Evolutionary conservation across 2,329 filamentous ascomycete genomes (phyloP).

Genomic region (Beauveria bassiana): DNA sequence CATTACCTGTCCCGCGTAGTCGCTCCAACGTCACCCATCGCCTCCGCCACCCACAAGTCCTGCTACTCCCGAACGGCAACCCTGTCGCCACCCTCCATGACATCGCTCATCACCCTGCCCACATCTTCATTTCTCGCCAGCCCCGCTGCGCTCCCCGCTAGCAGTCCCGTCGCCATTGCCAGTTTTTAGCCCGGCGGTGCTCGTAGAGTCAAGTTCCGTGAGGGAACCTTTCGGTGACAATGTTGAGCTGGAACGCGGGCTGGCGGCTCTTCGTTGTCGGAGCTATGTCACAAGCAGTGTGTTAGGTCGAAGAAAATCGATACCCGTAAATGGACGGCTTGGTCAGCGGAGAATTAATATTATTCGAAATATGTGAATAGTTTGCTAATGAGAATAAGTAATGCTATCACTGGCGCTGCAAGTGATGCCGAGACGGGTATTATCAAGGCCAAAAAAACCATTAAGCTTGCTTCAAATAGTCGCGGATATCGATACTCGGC

Average conservation of each 20-base stretch:
- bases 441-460: not conserved
- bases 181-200: not conserved
- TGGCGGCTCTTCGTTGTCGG: conserved; percentile 3
- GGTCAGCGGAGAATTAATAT: not conserved
- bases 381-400: not conserved
- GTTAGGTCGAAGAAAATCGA: no score
- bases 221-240: not conserved
- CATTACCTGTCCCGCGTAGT: not conserved
- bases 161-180: not conserved
- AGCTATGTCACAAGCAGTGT: not conserved
- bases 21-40: not conserved
- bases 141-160: not conserved
- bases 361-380: not conserved
- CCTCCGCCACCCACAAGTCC: not conserved
- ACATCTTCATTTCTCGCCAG: not conserved
- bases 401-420: not conserved
- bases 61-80: not conserved
- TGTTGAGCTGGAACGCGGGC: not conserved
- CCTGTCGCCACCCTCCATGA: not conserved
- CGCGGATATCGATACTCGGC: not conserved
- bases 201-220: not conserved
- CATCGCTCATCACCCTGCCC: not conserved
- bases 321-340: not conserved
- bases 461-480: not conserved
- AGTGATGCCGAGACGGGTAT: not conserved